These are phyloP conservation scores for Allium sativum DNA, from an alignment of 106 monocot species.

Conservation along the genomic window DNA sequence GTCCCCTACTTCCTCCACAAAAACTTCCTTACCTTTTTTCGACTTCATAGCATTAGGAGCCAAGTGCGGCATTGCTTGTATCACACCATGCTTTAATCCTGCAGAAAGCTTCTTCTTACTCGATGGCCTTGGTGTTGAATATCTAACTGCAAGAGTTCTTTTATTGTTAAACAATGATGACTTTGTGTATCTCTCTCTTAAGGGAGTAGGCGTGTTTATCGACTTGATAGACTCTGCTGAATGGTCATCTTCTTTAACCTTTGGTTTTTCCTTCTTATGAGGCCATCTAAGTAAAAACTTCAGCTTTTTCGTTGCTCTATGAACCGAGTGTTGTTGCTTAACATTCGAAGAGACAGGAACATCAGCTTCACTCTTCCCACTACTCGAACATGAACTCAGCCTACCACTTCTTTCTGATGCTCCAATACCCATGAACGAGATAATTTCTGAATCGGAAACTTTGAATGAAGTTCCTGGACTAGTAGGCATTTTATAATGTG, in stretches of 20 bases:
- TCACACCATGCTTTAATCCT: conserved; percentile 62
- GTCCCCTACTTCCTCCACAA: conserved; percentile 15
- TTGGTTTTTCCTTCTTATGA: conserved; percentile 29
- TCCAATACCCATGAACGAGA: conserved; percentile 53
- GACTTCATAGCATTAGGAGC: conserved; percentile 8
- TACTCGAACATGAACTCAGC: conserved; percentile 48
- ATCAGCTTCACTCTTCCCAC: conserved; percentile 18
- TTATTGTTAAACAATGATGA: conserved; percentile 54
- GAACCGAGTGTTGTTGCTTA: conserved; percentile 27
- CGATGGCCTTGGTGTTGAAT: conserved; percentile 37
- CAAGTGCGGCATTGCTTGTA: conserved; percentile 60
- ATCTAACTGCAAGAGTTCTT: conserved; percentile 46
- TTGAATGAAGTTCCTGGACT: conserved; percentile 80
- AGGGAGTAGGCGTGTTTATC: conserved; percentile 46
- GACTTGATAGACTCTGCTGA: conserved; percentile 41
- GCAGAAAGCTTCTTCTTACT: conserved; percentile 57
- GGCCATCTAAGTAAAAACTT: conserved; percentile 46
- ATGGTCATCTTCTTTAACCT: conserved; percentile 21
- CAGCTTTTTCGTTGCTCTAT: conserved; percentile 42
- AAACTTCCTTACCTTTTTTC: conserved; percentile 27
- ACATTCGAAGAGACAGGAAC: not conserved
- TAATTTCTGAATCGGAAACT: conserved; percentile 78
- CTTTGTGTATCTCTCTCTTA: conserved; percentile 47
- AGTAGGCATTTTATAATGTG: conserved; percentile 33
- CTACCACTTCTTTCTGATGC: conserved; percentile 26